These are phyloP conservation scores for Fusarium sp. DNA, from an alignment of 2,329 filamentous ascomycete genomes.

Conservation along the genomic window DNA sequence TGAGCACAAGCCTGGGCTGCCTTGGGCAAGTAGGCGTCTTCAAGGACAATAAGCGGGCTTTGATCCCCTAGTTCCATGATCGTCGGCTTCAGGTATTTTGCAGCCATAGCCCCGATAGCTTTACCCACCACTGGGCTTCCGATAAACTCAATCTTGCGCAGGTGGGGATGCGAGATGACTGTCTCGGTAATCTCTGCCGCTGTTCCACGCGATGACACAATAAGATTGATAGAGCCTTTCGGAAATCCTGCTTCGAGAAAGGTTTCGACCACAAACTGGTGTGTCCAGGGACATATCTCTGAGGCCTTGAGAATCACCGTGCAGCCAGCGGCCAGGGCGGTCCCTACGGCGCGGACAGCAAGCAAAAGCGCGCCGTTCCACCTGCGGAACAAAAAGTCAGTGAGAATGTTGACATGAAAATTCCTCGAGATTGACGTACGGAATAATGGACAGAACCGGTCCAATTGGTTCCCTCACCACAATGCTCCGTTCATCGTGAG, in stretches of 20 bases:
- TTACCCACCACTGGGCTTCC: not conserved
- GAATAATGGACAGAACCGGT: not conserved
- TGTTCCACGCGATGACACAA: not conserved
- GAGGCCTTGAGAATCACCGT: not conserved
- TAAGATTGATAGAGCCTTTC: not conserved
- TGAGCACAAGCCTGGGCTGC: not conserved
- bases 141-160: not conserved
- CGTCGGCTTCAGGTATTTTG: not conserved
- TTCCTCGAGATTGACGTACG: not conserved
- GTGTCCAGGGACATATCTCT: not conserved
- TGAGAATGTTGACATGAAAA: accelerated
- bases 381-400: not conserved
- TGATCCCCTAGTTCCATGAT: not conserved
- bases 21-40: not conserved
- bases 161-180: not conserved
- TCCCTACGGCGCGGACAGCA: not conserved
- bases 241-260: not conserved
- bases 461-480: not conserved
- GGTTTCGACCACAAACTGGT: not conserved
- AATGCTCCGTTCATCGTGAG: not conserved
- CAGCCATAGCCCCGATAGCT: not conserved
- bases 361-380: not conserved
- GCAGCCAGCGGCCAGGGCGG: not conserved
- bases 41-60: not conserved
- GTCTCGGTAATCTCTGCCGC: not conserved